Percentiles rank a stretch among this genome's conserved stretches.
Evolutionary conservation across 225 moss, liverwort and hornwort species (phyloP).

Genomic region (Takakia lepidozioides): DNA sequence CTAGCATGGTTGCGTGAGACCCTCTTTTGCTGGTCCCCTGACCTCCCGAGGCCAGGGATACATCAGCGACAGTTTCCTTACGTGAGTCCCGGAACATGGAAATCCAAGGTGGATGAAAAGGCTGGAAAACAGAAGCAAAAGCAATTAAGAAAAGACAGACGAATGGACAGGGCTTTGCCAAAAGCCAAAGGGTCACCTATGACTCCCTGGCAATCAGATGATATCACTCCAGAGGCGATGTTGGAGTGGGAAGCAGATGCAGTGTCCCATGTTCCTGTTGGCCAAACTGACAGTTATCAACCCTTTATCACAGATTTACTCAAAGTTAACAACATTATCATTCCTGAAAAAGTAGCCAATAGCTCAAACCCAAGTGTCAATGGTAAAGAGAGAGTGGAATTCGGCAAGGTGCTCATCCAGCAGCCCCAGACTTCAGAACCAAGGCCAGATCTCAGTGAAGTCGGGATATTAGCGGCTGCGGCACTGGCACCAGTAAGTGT

Average conservation of each 20-base stretch:
- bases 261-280: constrained; percentile 8
- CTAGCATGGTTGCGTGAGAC: constrained; percentile 16
- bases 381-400: constrained; percentile 7
- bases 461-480: too few species aligned
- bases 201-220: constrained; percentile 5
- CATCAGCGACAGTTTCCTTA: constrained; percentile 22
- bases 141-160: constrained; percentile 10
- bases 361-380: constrained; percentile 4
- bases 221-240: constrained; percentile 7
- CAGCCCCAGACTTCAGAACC: too few species aligned
- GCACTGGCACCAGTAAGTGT: too few species aligned
- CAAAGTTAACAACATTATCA: not conserved
- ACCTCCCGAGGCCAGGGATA: constrained; percentile 20
- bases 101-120: constrained; percentile 20
- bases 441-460: too few species aligned
- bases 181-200: constrained; percentile 9
- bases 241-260: constrained; percentile 16
- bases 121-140: constrained; percentile 11
- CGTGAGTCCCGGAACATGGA: constrained; percentile 14
- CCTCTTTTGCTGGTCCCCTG: constrained; percentile 39
- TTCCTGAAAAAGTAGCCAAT: constrained; percentile 5
- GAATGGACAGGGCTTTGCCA: constrained; percentile 3
- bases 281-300: constrained; percentile 1
- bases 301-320: not conserved
- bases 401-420: too few species aligned